Evolutionary conservation across 352 stramenopile species (phyloP), one percentile per base, ranked within the genome.

Genomic region (Phytophthora hibernalis): DNA sequence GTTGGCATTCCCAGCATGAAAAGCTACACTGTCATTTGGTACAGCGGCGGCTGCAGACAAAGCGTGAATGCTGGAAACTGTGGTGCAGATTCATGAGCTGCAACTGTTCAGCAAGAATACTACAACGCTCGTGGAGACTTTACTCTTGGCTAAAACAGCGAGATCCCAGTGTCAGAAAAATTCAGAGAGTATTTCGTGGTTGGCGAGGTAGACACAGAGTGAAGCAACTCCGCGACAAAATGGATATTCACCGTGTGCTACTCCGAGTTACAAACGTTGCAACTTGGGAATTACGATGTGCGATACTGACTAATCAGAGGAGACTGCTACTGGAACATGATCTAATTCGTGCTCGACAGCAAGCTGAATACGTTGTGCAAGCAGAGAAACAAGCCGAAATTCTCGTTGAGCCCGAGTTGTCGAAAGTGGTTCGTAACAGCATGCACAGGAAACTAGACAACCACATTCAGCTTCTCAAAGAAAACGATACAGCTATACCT

Each of bases 21-120:
- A 71, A 67, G 18, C 2, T 70, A 20, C 63, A 38, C 8, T 56
- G 54, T 21, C 62, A 70, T 51, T 33, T 70, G 2, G 31, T 21
- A 15, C 30, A 60, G 26, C 48, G n/a, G 33, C 55, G 53, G 45
- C 13, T 58, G 10, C 16, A 69, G 15, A 54, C 35, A 11, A 26
- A 65, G 12, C 47, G 44, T 6, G n/a, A 60, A 5, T 47, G n/a
- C 24, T 70, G 63, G 47, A 42, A 28, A 13, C 2, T 18, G 15
- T 70, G 55, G 63, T 26, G 42, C 18, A 10, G 1, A 1, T 66
- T 66, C 61, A 31, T 40, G n/a, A n/a, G 24, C 1, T 45, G 3
- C 28, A 70, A 56, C 50, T 24, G 33, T 42, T 35, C 54, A 12
- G 56, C 28, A 11, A 61, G 57, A 26, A 35, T 10, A 4, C 15